Base-by-base conservation (phyloP, 106 monocot genomes). In the Ottelia alismoides region DNA sequence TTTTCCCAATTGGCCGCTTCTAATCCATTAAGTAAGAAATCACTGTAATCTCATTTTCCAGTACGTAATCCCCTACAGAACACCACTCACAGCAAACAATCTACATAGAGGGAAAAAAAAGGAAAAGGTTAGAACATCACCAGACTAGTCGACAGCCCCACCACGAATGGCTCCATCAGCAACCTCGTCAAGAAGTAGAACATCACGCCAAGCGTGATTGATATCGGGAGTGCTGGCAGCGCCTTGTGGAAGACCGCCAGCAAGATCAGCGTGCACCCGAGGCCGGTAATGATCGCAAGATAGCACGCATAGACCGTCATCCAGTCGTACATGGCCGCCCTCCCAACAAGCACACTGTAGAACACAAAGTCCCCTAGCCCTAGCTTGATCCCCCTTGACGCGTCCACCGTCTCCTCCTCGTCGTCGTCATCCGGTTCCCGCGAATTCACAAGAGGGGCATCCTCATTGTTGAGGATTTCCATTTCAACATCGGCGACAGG, bases 301-400 rank as follows among this genome's bases (percentile, higher is more conserved):
- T 89, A 94, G 61, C 96, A 98, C 10, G 96, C 89, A 65, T 89
- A 98, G 1, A 98, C 85, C 1, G 89, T 98, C 89, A 89, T 98
- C 54, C 85, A 64, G 63, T 89, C 96, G 56, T 89, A 98, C 85
- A 96, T 76, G 0, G 96, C 89, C 17, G 96, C 96, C 60, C 96
- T 70, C 2, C 96, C 96, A 12, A 98, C 96, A 27, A 98, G 74
- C 27, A 98, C 85, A 25, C 96, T 89, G 61, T 85, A 89, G 72
- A 98, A 98, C 22, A 98, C 76, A 43, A 98, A 98, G 55, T 92
- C 92, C n/a, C 92, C 92, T 3, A 92, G 66, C 9, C 92, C 92
- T 46, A 92, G 56, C 32, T 74, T 77, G 32, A 92, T 80, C 9
- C 87, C 92, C 31, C 82, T 75, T 2, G 64, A 65, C 2, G 47